phyloP scores from a whole-genome alignment of 1,284 basidiomycete species.

The Ceratobasidium sp. region DNA sequence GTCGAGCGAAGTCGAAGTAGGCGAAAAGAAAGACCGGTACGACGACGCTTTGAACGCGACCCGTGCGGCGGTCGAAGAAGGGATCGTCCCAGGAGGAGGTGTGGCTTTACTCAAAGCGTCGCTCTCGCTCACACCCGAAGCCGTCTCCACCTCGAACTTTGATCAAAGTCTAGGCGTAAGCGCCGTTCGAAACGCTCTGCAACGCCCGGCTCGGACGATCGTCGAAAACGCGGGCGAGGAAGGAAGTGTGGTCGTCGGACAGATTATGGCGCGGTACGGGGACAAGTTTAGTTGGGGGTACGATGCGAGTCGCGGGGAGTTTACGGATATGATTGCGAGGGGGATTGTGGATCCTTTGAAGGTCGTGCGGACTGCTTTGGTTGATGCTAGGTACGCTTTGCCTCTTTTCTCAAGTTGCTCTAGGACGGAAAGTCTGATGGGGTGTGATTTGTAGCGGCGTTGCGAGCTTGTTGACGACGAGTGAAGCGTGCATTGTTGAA shows the following conservation, averaged over 20 bases:
- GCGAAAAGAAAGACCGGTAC: constrained; percentile 99
- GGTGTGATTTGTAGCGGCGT: constrained; percentile 67
- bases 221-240: constrained; percentile 97
- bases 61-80: constrained; percentile 97
- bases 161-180: constrained; percentile 97
- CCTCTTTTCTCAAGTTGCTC: no score
- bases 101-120: constrained; percentile 92
- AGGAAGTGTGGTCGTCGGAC: constrained; percentile 92
- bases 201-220: constrained; percentile 88
- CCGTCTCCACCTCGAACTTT: constrained; percentile 89
- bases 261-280: constrained; percentile 78
- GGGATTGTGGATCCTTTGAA: constrained; percentile 96
- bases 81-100: constrained; percentile 96
- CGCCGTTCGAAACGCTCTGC: constrained; percentile 91
- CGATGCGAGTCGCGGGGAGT: constrained; percentile 91
- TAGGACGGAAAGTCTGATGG: no score
- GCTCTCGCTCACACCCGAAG: constrained; percentile 75
- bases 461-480: constrained; percentile 91
- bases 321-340: constrained; percentile 92
- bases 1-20: constrained; percentile 93
- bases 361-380: constrained; percentile 86
- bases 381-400: constrained; percentile 72
- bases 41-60: constrained; percentile 98
- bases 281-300: constrained; percentile 90
- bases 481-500: constrained; percentile 93